These are phyloP conservation scores for Argentina anserina DNA, from an alignment of 306 rosid genomes.

Conservation along the genomic window DNA sequence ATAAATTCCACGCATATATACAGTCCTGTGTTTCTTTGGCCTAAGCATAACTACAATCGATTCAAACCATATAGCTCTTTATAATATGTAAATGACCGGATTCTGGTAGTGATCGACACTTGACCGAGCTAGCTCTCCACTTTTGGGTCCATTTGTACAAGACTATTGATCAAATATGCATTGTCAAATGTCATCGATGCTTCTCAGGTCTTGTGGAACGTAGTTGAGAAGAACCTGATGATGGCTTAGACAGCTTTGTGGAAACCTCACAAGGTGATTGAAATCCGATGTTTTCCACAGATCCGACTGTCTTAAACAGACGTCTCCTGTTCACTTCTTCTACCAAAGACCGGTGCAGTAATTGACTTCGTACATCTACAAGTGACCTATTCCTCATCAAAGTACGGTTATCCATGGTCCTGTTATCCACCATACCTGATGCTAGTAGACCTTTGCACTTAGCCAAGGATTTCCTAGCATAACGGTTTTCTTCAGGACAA, in stretches of 20 bases:
- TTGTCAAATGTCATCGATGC: conserved; percentile 20
- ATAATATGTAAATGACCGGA: neutral
- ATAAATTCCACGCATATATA: conserved; percentile 20
- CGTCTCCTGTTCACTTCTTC: conserved; percentile 73
- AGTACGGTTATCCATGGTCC: conserved; percentile 31
- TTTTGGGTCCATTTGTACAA: neutral
- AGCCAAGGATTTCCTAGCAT: conserved; percentile 15
- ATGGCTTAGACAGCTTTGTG: conserved; percentile 32
- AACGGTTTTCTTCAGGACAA: conserved; percentile 43
- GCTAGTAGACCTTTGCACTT: conserved; percentile 34
- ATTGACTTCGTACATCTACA: conserved; percentile 65
- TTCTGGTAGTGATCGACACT: conserved; percentile 9
- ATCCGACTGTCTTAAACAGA: conserved; percentile 74
- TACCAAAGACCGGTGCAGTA: conserved; percentile 62
- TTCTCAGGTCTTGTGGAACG: conserved; percentile 28
- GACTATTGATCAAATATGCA: neutral
- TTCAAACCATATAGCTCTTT: conserved; percentile 10
- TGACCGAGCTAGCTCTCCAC: neutral
- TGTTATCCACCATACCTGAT: conserved; percentile 38
- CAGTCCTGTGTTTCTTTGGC: conserved; percentile 8
- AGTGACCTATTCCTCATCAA: conserved; percentile 67
- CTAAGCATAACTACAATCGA: conserved; percentile 28
- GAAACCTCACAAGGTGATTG: conserved; percentile 54
- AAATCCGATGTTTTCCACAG: conserved; percentile 75
- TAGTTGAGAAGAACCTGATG: conserved; percentile 9